phyloP scores from a whole-genome alignment of 441 rosid species.

The Arabidopsis hybrid region DNA sequence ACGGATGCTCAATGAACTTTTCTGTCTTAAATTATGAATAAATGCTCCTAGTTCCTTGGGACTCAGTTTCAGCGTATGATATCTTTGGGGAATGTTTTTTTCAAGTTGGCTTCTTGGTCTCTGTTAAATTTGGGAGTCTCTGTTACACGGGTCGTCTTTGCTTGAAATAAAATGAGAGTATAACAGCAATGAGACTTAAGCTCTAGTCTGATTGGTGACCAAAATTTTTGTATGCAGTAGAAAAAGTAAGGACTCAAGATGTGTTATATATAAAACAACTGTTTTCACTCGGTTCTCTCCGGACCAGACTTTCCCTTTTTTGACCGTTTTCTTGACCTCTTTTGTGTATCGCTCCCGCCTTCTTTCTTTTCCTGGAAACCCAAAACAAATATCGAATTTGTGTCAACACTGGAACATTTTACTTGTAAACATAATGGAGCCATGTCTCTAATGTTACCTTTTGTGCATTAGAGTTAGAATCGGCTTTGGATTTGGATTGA shows the following conservation, averaged over 20 bases:
- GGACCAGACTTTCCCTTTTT: slow-evolving; percentile 28
- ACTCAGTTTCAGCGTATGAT: background rate
- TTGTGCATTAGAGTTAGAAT: slow-evolving; percentile 39
- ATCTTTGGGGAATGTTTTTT: background rate
- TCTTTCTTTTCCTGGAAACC: slow-evolving; percentile 30
- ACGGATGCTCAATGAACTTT: background rate
- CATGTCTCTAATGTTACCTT: slow-evolving; percentile 48
- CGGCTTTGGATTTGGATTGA: slow-evolving; percentile 15
- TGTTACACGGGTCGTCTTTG: too few relatives aligned
- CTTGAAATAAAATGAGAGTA: background rate
- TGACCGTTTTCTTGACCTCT: slow-evolving; percentile 35
- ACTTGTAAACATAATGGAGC: background rate
- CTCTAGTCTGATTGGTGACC: background rate
- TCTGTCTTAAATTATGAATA: background rate
- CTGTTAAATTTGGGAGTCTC: too few relatives aligned
- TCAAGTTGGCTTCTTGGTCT: background rate
- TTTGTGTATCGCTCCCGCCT: slow-evolving; percentile 14
- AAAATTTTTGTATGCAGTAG: background rate
- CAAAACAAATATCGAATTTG: background rate
- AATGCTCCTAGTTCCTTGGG: slow-evolving; percentile 3
- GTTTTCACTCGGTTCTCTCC: slow-evolving; percentile 17
- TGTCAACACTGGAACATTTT: slow-evolving; percentile 12
- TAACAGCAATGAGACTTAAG: background rate
- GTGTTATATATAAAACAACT: slow-evolving; percentile 1
- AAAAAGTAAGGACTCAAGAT: background rate